These are phyloP conservation scores for Sporisorium reilianum DNA, from an alignment of 1,284 basidiomycete genomes.

Conservation along the genomic window DNA sequence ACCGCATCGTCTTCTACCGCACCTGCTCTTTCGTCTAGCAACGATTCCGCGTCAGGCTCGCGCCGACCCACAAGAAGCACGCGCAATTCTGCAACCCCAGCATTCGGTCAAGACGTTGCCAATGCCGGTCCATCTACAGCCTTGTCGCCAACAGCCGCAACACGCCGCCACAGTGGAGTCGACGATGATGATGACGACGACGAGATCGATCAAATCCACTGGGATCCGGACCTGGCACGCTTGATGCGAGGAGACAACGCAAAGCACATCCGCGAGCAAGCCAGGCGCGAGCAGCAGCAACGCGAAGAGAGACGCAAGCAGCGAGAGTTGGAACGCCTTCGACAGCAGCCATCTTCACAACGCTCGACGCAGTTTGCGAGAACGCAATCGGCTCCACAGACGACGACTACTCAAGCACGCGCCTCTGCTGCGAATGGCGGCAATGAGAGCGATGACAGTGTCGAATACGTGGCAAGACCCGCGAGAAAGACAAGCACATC, in stretches of 20 bases:
- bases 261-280: conserved; percentile 48
- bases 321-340: conserved; percentile 20
- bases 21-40: not conserved
- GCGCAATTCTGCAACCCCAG: conserved; percentile 25
- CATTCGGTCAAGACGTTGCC: conserved; percentile 14
- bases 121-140: not conserved
- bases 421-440: not conserved
- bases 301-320: conserved; percentile 24
- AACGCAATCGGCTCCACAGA: conserved; percentile 22
- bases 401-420: not conserved
- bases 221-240: conserved; percentile 54
- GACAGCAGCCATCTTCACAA: conserved; percentile 16
- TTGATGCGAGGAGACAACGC: conserved; percentile 51
- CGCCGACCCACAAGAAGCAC: conserved; percentile 2
- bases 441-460: conserved; percentile 32
- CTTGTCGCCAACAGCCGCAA: not conserved
- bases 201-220: conserved; percentile 26
- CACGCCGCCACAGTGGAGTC: not conserved
- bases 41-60: not conserved
- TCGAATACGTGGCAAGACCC: conserved; percentile 20
- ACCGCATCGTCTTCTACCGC: not conserved
- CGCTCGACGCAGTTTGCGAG: conserved; percentile 7
- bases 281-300: conserved; percentile 38
- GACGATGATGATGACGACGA: conserved; percentile 5
- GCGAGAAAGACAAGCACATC: conserved; percentile 1